These are phyloP conservation scores for Pseudisothecium myosuroides DNA, from an alignment of 225 moss, liverwort and hornwort genomes.

Conservation along the genomic window DNA sequence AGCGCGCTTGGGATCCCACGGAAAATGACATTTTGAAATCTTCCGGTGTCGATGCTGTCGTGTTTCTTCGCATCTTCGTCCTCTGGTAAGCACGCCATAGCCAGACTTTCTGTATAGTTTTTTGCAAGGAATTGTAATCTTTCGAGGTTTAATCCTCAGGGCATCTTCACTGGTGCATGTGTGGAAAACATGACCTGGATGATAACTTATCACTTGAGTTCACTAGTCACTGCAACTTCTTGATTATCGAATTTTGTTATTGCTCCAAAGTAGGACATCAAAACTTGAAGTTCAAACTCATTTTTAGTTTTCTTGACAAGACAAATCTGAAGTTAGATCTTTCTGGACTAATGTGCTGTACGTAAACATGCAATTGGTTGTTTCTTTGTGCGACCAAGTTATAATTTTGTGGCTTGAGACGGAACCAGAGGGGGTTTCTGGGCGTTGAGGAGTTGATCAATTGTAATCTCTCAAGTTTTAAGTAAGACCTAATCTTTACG, in stretches of 20 bases:
- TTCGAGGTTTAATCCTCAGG: background rate
- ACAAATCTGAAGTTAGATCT: background rate
- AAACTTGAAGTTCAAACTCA: background rate
- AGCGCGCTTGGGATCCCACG: conserved; percentile 56
- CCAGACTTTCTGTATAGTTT: background rate
- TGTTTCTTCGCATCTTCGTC: conserved; percentile 69
- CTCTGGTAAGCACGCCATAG: conserved; percentile 28
- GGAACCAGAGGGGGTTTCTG: background rate
- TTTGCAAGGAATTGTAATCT: background rate
- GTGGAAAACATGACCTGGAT: background rate
- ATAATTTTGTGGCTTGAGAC: background rate
- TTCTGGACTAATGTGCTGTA: background rate
- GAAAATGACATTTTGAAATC: conserved; percentile 60
- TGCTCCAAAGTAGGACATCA: background rate
- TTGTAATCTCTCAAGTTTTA: background rate
- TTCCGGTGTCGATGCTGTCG: conserved; percentile 77
- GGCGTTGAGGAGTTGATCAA: background rate
- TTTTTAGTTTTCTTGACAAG: background rate
- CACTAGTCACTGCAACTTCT: background rate
- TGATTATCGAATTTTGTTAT: background rate
- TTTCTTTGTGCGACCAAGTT: background rate
- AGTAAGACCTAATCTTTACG: background rate
- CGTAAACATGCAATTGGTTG: background rate
- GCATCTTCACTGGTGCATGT: background rate
- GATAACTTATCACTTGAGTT: background rate